Percentiles rank a stretch among this genome's conserved stretches.
Evolutionary conservation across 129 eudicot genomes (phyloP).

Genomic region (Gnaphalium uliginosum): DNA sequence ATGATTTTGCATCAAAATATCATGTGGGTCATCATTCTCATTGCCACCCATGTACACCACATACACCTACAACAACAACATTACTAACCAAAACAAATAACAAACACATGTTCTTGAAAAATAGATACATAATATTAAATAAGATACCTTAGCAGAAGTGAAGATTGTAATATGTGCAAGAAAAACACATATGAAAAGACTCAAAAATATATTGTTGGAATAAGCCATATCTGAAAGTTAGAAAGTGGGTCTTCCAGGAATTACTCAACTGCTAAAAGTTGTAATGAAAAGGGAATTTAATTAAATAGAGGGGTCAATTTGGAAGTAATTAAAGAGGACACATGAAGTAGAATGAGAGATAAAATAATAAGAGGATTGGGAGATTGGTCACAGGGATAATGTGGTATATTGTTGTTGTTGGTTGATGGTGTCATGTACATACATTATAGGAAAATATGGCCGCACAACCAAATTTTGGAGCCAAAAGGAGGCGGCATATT

Average conservation of each 20-base stretch:
- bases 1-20: conserved; percentile 61
- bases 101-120: neutral
- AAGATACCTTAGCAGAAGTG: neutral
- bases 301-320: neutral
- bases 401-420: conserved; percentile 18
- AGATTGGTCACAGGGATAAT: conserved; percentile 48
- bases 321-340: conserved; percentile 19
- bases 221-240: conserved; percentile 39
- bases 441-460: neutral
- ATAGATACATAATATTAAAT: neutral
- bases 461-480: neutral
- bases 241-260: conserved; percentile 14
- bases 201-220: conserved; percentile 31
- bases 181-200: conserved; percentile 32
- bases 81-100: neutral
- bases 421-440: conserved; percentile 10
- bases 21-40: conserved; percentile 56
- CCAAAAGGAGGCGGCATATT: neutral
- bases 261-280: conserved; percentile 20
- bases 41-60: conserved; percentile 81
- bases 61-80: conserved; percentile 49
- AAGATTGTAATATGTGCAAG: conserved; percentile 26
- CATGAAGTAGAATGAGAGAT: conserved; percentile 18
- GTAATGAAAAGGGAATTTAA: conserved; percentile 15
- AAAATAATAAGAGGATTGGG: neutral